Evolutionary conservation across 2,329 filamentous ascomycete genomes (phyloP), one percentile per base, ranked within the genome.

Genomic region (Xylaria polymorpha): DNA sequence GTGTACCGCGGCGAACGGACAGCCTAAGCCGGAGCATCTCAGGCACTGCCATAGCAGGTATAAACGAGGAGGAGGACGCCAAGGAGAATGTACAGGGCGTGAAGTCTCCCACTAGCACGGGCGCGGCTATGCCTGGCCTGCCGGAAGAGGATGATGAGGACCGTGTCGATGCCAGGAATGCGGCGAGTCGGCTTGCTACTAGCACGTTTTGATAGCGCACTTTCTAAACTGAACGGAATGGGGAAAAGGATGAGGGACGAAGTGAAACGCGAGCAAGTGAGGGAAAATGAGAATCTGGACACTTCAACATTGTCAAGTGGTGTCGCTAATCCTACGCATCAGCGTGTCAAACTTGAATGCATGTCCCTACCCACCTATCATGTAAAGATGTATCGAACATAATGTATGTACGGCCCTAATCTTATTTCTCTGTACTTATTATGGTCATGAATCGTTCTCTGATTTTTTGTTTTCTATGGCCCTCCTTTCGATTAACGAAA

Each of bases 161-260:
- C 81, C 88, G 94, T 64, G 90, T 99, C 68, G 96, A 99, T 86
- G 96, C 96, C 50, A 90, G 93, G 80, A 99, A 98, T 82, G 96
- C 96, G 62, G 96, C 96, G 43, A 97, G 93, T 82, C 88, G 96
- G 78, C 84, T 99, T 83, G 96, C 95, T 57, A 93, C 94, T 74
- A 98, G 94, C 84, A 98, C 95, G 20, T 98, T 98, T 80, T 98
- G 83, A 76, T 69, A 41, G 32, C 25, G 37, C 14, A n/a, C 37
- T n/a, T 50, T 64, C 41, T 39, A 22, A 35, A 41, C 22, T 39
- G 67, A 55, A 39, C 37, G 32, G 53, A 64, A 50, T 50, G 35
- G 43, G 64, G 53, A 12, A 32, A 55, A 39, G 64, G 61, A 35
- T 53, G 64, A 29, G 63, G 46, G 61, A 71, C 65, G 67, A 65